Percentiles rank a stretch among this genome's conserved stretches.
Evolutionary conservation across 148 eudicot genomes (phyloP).

Genomic region (Camellia granthamiana): DNA sequence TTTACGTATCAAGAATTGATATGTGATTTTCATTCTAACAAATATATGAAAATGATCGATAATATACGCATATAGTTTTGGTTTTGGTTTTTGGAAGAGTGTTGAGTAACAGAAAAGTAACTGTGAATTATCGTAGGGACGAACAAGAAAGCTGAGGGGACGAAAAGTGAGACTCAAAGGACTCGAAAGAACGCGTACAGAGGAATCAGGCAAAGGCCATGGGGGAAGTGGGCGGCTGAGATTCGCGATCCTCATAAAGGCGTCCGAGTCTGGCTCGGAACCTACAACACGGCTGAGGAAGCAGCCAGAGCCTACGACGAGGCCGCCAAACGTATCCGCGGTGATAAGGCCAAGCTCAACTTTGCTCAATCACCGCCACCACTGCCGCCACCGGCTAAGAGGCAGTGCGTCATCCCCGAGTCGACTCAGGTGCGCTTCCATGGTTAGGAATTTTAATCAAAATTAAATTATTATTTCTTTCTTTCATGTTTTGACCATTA

Average conservation of each 20-base stretch:
- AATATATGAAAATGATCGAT: too few species aligned
- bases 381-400: constrained; percentile 31
- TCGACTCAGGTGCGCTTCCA: constrained; percentile 8
- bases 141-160: constrained; percentile 3
- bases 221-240: constrained; percentile 99
- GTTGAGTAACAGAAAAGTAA: not conserved
- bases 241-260: constrained; percentile 87
- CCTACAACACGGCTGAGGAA: constrained; percentile 71
- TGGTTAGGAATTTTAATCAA: too few species aligned
- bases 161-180: constrained; percentile 4
- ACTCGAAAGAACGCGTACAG: constrained; percentile 68
- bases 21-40: too few species aligned
- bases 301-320: constrained; percentile 86
- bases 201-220: constrained; percentile 81
- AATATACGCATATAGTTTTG: too few species aligned
- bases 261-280: constrained; percentile 88
- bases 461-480: too few species aligned
- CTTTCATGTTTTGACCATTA: too few species aligned
- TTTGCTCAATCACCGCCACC: constrained; percentile 38
- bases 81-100: not conserved
- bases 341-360: constrained; percentile 93
- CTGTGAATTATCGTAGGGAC: constrained; percentile 8
- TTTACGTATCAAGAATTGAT: too few species aligned
- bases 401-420: constrained; percentile 24
- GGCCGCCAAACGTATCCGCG: constrained; percentile 78